Evolutionary conservation across 2,329 filamentous ascomycete genomes (phyloP).

Genomic region (Davidsoniella neocaledoniae): DNA sequence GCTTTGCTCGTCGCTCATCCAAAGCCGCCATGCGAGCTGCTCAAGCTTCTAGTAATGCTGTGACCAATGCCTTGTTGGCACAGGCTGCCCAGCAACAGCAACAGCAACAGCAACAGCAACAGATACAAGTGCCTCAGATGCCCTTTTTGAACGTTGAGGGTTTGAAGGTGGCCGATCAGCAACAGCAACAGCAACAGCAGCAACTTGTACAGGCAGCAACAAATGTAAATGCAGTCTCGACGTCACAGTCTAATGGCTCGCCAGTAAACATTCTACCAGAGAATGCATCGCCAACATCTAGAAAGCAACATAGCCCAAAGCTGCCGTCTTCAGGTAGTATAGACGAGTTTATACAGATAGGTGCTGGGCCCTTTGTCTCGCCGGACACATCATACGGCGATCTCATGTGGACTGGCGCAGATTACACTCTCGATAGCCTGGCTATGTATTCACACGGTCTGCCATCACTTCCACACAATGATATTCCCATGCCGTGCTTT

Average conservation of each 20-base stretch:
- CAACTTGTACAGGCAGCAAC: not conserved
- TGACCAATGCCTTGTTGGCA: slow-evolving; percentile 6
- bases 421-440: slow-evolving; percentile 28
- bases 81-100: slow-evolving; percentile 2
- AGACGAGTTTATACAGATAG: slow-evolving; percentile 27
- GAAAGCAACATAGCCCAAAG: slow-evolving; percentile 17
- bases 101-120: not conserved
- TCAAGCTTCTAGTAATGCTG: slow-evolving; percentile 19
- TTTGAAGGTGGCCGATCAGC: slow-evolving; percentile 2
- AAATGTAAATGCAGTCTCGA: not conserved
- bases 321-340: slow-evolving; percentile 14
- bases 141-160: slow-evolving; percentile 24
- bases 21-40: slow-evolving; percentile 29
- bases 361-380: slow-evolving; percentile 20
- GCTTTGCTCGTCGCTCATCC: slow-evolving; percentile 33
- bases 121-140: slow-evolving; percentile 16
- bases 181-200: not conserved
- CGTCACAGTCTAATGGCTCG: not conserved
- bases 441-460: slow-evolving; percentile 19
- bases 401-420: slow-evolving; percentile 24
- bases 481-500: slow-evolving; percentile 23
- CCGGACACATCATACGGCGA: slow-evolving; percentile 27
- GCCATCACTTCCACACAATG: slow-evolving; percentile 20
- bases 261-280: not conserved
- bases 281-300: slow-evolving; percentile 22